Evolutionary conservation across 2,329 filamentous ascomycete species (phyloP), one percentile per base, ranked within the genome.

Genomic region (Fusarium abutilonis): DNA sequence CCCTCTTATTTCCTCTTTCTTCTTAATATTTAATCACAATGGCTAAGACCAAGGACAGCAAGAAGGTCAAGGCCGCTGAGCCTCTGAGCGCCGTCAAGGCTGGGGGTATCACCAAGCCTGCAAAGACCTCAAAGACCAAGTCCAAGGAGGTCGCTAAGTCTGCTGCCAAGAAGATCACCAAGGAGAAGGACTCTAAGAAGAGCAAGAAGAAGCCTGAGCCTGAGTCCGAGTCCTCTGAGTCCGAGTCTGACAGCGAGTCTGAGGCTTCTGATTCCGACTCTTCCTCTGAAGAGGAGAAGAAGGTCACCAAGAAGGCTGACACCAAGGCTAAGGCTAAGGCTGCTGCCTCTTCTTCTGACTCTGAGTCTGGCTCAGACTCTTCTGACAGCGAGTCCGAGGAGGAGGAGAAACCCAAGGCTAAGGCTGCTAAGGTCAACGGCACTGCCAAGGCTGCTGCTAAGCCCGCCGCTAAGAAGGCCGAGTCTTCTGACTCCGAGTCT

Each of bases 101-200:
- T 69, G 87, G 82, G 67, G 84, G 85, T 66, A 82, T 91, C 71
- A 85, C 83, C 79, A 93, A 92, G 82, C 74, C 87, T 49, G 80
- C 85, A 82, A 75, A 87, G 54, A 80, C 84, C 65, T 78, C 86
- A 73, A 89, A 87, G 78, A 78, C 82, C 60, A 89, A 89, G 81
- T 83, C 86, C 70, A 90, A 90, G 82, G 82, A 87, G 64, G 74
- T 85, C 19, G 86, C 86, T 69, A 90, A 90, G 83, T 79, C 82
- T 58, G 79, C 83, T 56, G 74, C 79, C 67, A 85, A 86, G 77
- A 79, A 80, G 66, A 70, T 79, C 49, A 78, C 78, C 70, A 75
- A 77, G 70, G 78, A 79, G 71, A 75, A 77, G 70, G 80, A 80
- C 69, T 73, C 74, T 40, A 82, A 84, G 79, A 83, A 83, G 77